Conservation (phyloP, 345 rosid genomes). For the Citropsis articulata region DNA sequence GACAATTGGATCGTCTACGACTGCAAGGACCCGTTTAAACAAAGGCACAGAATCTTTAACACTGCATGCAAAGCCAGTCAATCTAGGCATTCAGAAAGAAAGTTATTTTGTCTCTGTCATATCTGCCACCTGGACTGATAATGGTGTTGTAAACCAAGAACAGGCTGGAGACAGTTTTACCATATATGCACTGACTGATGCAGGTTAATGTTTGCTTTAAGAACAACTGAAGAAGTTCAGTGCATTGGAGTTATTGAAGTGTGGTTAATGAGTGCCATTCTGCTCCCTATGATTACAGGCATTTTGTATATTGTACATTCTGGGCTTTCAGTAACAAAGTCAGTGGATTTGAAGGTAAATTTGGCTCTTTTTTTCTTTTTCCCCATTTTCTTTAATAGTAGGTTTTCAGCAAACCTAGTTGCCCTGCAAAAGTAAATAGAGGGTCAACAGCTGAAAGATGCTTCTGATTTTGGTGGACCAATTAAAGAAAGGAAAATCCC, state of each 20-base stretch:
- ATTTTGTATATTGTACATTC: conserved; percentile 52
- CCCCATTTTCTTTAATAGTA: not conserved
- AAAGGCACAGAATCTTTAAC: conserved; percentile 36
- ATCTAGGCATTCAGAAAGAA: conserved; percentile 58
- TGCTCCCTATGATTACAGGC: conserved; percentile 42
- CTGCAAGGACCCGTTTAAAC: conserved; percentile 48
- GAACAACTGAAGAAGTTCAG: conserved; percentile 15
- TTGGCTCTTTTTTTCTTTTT: not conserved
- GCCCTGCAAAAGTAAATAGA: not conserved
- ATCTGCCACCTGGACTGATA: conserved; percentile 31
- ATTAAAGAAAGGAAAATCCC: not conserved
- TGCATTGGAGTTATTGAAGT: conserved; percentile 16
- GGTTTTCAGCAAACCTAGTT: not conserved
- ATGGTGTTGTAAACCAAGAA: conserved; percentile 25
- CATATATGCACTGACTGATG: conserved; percentile 60
- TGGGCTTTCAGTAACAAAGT: conserved; percentile 43
- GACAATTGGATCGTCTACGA: conserved; percentile 55
- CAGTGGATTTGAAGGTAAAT: conserved; percentile 61
- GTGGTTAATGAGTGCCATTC: conserved; percentile 8
- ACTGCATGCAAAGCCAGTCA: conserved; percentile 54
- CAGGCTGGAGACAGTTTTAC: conserved; percentile 34
- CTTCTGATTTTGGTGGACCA: not conserved
- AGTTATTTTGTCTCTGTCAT: conserved; percentile 60
- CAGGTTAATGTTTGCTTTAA: conserved; percentile 42
- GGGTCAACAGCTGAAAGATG: conserved; percentile 11